Conservation (phyloP, 352 stramenopile genomes). For the Pythium pyrilobum region DNA sequence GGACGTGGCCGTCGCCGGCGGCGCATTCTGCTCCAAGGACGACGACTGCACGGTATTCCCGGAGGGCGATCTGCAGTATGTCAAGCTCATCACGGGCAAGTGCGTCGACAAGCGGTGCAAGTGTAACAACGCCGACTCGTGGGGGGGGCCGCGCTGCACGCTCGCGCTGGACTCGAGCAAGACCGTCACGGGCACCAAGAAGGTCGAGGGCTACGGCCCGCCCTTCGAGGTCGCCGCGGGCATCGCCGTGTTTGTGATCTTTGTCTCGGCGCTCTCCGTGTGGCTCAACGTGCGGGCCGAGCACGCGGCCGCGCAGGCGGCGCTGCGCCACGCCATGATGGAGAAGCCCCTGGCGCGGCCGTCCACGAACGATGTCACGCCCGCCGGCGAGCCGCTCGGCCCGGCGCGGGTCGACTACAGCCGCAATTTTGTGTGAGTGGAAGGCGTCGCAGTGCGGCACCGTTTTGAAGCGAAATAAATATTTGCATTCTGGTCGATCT, state of each 20-base stretch:
- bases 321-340: conserved; percentile 1
- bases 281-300: neutral
- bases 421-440: conserved; percentile 18
- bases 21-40: conserved; percentile 19
- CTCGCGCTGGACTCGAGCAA: conserved; percentile 14
- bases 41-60: conserved; percentile 29
- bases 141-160: conserved; percentile 31
- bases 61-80: conserved; percentile 15
- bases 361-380: neutral
- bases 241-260: conserved; percentile 8
- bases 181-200: conserved; percentile 1
- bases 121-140: conserved; percentile 28
- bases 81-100: conserved; percentile 20
- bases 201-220: conserved; percentile 14
- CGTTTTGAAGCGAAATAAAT: no score
- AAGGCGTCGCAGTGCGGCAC: neutral
- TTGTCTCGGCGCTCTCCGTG: conserved; percentile 7
- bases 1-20: conserved; percentile 19
- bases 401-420: conserved; percentile 17
- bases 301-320: neutral
- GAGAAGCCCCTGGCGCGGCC: conserved; percentile 5
- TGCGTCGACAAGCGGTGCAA: conserved; percentile 39
- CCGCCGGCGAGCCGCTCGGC: neutral
- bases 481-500: no score
- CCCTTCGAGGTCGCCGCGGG: conserved; percentile 12